phyloP scores from a whole-genome alignment of 495 filamentous ascomycete genomes.

The Penicillium canescens region DNA sequence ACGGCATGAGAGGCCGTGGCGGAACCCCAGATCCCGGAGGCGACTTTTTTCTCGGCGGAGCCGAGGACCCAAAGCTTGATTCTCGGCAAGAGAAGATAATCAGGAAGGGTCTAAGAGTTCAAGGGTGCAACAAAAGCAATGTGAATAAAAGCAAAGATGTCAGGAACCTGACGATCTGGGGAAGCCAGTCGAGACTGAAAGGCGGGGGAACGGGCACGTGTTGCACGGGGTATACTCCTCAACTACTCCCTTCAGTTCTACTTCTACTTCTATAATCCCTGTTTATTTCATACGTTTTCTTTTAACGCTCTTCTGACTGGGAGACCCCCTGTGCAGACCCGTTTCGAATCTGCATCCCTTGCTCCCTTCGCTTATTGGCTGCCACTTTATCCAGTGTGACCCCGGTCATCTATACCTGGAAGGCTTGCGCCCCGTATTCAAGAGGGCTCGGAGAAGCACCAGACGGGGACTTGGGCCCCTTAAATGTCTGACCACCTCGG shows the following conservation, averaged over 20 bases:
- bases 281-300: not conserved
- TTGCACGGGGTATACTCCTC: too few species aligned
- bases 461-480: conserved; percentile 1
- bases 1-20: not conserved
- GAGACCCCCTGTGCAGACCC: too few species aligned
- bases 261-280: too few species aligned
- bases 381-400: too few species aligned
- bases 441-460: not conserved
- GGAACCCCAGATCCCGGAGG: not conserved
- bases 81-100: not conserved
- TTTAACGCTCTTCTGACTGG: not conserved
- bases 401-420: not conserved
- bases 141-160: not conserved
- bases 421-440: not conserved
- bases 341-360: too few species aligned
- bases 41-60: not conserved
- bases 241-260: too few species aligned
- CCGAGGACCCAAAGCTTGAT: conserved; percentile 1
- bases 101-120: not conserved
- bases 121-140: not conserved
- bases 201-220: not conserved
- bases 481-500: not conserved
- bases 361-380: too few species aligned
- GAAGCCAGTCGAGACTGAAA: not conserved
- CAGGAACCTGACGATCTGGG: too few species aligned